Evolutionary conservation across 345 rosid species (phyloP).

Genomic region (Citrus unshiu): DNA sequence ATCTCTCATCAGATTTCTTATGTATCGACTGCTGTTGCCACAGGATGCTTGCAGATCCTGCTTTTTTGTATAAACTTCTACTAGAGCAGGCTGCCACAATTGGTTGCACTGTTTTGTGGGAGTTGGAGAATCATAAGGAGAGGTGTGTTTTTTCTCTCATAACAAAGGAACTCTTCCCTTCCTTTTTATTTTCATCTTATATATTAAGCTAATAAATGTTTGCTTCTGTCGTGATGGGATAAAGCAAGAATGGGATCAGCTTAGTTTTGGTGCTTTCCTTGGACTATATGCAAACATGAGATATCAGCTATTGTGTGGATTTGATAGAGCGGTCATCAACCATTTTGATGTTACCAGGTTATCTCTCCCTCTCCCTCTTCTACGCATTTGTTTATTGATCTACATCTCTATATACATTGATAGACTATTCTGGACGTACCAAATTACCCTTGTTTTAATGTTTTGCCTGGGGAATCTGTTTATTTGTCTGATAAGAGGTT

Average conservation of each 20-base stretch:
- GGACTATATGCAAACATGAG: constrained; percentile 86
- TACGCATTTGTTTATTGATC: no score
- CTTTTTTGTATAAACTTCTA: constrained; percentile 73
- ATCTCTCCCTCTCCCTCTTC: constrained; percentile 2
- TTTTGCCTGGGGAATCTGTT: no score
- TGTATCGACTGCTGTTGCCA: constrained; percentile 4
- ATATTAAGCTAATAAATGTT: background rate
- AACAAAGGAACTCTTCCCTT: no score
- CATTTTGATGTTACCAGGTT: constrained; percentile 72
- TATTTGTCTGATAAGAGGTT: no score
- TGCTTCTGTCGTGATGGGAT: constrained; percentile 36
- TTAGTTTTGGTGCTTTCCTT: constrained; percentile 90
- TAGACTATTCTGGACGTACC: no score
- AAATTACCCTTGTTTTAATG: no score
- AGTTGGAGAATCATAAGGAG: constrained; percentile 55
- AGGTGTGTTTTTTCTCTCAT: no score
- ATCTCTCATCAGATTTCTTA: constrained; percentile 5
- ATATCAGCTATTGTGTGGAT: constrained; percentile 76
- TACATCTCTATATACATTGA: no score
- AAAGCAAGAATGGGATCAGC: constrained; percentile 93
- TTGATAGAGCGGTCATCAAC: constrained; percentile 62
- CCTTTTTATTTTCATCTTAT: no score
- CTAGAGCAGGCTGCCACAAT: constrained; percentile 86
- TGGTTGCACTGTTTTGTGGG: constrained; percentile 91
- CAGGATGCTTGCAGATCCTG: constrained; percentile 97